Evolutionary conservation across 768 basidiomycete genomes (phyloP).

Genomic region (Galerina sulciceps): DNA sequence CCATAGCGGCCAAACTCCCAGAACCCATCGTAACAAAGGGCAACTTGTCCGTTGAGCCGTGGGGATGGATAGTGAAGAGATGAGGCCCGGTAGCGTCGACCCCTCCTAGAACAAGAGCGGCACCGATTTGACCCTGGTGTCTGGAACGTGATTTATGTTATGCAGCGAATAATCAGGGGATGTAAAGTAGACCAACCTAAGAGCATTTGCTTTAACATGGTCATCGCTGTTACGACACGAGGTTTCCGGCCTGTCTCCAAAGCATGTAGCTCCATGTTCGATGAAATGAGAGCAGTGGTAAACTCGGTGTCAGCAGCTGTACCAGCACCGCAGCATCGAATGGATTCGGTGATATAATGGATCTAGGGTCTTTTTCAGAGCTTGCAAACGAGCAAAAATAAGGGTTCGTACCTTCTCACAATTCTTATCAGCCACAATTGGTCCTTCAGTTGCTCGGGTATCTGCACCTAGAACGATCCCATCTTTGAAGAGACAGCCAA

Average conservation of each 20-base stretch:
- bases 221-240: constrained; percentile 97
- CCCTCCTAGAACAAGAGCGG: constrained; percentile 94
- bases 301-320: constrained; percentile 99
- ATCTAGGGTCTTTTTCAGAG: constrained; percentile 58
- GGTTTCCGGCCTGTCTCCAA: constrained; percentile 92
- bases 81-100: constrained; percentile 95
- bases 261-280: constrained; percentile 92
- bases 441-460: constrained; percentile 92
- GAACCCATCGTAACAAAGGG: constrained; percentile 99
- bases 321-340: constrained; percentile 97
- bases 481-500: constrained; percentile 91
- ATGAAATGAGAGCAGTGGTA: constrained; percentile 91
- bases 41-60: constrained; percentile 97
- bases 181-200: constrained; percentile 54
- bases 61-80: constrained; percentile 93
- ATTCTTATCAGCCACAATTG: constrained; percentile 98
- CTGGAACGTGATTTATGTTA: constrained; percentile 39
- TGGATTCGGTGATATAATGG: constrained; percentile 94
- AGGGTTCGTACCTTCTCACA: constrained; percentile 85
- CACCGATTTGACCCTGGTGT: constrained; percentile 93
- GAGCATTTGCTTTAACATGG: constrained; percentile 96
- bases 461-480: constrained; percentile 96
- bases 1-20: constrained; percentile 96
- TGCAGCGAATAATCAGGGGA: not conserved
- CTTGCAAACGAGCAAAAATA: not conserved